These are phyloP conservation scores for Calendula officinalis DNA, from an alignment of 129 eudicot species.

Conservation along the genomic window DNA sequence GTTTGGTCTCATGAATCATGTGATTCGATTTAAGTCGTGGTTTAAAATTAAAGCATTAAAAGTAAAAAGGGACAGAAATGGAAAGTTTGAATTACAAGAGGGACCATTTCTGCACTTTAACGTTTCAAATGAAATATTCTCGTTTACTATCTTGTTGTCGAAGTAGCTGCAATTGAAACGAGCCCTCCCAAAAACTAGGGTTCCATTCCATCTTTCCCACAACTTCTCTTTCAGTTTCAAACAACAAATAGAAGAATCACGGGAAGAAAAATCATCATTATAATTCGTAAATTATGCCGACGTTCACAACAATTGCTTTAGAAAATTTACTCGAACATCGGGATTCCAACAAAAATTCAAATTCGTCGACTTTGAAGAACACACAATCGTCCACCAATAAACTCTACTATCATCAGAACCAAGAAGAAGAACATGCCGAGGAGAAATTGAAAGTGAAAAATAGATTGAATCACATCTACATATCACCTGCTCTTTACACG, in stretches of 20 bases:
- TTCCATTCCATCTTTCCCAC: conserved; percentile 7
- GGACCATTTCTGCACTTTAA: too few species aligned
- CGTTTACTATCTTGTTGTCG: too few species aligned
- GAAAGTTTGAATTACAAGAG: too few species aligned
- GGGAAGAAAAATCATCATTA: too few species aligned
- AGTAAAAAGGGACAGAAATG: too few species aligned
- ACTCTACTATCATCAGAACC: background rate
- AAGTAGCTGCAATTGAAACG: background rate
- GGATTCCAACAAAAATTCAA: conserved; percentile 10
- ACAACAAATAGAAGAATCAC: background rate
- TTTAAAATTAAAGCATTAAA: too few species aligned
- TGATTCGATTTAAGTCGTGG: too few species aligned
- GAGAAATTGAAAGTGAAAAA: conserved; percentile 6
- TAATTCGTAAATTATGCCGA: conserved; percentile 28
- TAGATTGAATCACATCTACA: conserved; percentile 36
- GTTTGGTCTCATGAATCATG: too few species aligned
- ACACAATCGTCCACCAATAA: background rate
- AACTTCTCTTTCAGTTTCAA: conserved; percentile 14
- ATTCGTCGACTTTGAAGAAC: conserved; percentile 30
- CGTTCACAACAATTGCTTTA: conserved; percentile 34
- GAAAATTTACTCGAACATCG: conserved; percentile 34
- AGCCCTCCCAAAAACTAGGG: conserved; percentile 21
- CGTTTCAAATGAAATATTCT: too few species aligned
- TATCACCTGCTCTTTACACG: conserved; percentile 40
- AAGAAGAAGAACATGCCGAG: background rate